A percentile compares a stretch with the other conserved stretches of the same genome.
phyloP scores from a whole-genome alignment of 345 rosid species.

The Salix dunnii region DNA sequence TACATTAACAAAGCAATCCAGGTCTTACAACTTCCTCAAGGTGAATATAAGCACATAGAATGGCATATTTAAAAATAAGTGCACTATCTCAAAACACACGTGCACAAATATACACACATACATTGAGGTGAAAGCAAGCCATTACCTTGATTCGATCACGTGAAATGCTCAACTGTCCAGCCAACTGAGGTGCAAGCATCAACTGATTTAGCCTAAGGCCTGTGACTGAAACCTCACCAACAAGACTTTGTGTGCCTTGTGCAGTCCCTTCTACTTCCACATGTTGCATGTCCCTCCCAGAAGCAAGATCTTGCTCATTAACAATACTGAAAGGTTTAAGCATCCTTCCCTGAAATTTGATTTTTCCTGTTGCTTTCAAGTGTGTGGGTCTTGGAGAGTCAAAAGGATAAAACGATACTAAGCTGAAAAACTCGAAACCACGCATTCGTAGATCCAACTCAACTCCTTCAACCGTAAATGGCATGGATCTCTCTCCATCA shows the following conservation, averaged over 20 bases:
- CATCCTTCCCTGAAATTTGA: slow-evolving; percentile 86
- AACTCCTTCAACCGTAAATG: slow-evolving; percentile 80
- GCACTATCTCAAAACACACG: background rate
- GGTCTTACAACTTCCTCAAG: background rate
- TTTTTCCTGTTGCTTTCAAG: slow-evolving; percentile 86
- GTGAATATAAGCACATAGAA: background rate
- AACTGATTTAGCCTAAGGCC: slow-evolving; percentile 92
- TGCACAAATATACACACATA: too few relatives aligned
- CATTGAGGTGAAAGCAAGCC: slow-evolving; percentile 8
- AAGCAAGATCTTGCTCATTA: slow-evolving; percentile 29
- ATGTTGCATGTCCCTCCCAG: slow-evolving; percentile 29
- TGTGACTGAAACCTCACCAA: slow-evolving; percentile 77
- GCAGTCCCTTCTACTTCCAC: slow-evolving; percentile 25
- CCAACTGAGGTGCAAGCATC: slow-evolving; percentile 86
- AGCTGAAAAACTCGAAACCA: slow-evolving; percentile 90
- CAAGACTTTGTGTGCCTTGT: slow-evolving; percentile 41
- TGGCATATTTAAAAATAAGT: background rate
- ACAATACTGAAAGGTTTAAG: slow-evolving; percentile 30
- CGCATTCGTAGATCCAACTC: slow-evolving; percentile 95
- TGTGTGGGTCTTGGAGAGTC: slow-evolving; percentile 94
- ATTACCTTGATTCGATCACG: slow-evolving; percentile 68
- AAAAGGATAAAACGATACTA: slow-evolving; percentile 75
- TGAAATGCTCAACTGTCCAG: slow-evolving; percentile 76
- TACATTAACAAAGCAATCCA: slow-evolving; percentile 7
- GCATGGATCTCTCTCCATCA: slow-evolving; percentile 39